Evolutionary conservation across 2,329 filamentous ascomycete genomes (phyloP).

Genomic region (Intubia oerlemansii): DNA sequence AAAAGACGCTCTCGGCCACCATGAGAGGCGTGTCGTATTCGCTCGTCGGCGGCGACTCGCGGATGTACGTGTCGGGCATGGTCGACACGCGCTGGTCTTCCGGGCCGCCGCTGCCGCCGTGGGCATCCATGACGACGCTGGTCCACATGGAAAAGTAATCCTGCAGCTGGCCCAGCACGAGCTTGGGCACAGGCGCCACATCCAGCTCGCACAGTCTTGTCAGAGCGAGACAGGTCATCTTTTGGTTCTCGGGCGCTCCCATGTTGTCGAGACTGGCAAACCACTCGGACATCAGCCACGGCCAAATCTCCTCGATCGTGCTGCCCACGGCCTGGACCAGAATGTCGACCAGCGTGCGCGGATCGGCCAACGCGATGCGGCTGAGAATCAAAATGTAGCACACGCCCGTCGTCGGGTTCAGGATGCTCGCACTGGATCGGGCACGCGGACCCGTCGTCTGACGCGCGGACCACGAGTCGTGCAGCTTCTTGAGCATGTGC

Average conservation of each 20-base stretch:
- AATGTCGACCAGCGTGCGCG: conserved; percentile 41
- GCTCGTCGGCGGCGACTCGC: conserved; percentile 15
- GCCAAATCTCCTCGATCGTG: conserved; percentile 23
- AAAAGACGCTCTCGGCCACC: conserved; percentile 28
- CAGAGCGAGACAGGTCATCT: conserved; percentile 51
- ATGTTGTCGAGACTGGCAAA: conserved; percentile 49
- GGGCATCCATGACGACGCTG: conserved; percentile 41
- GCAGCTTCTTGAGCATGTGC: conserved; percentile 42
- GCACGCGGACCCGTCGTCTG: conserved; percentile 67
- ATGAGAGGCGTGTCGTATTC: conserved; percentile 37
- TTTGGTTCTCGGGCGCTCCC: conserved; percentile 41
- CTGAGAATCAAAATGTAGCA: conserved; percentile 74
- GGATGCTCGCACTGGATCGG: conserved; percentile 29
- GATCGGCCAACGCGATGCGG: conserved; percentile 54
- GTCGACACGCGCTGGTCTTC: conserved; percentile 39
- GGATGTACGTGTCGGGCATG: conserved; percentile 29
- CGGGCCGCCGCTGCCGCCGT: conserved; percentile 37
- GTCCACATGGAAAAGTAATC: conserved; percentile 61
- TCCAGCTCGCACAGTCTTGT: conserved; percentile 46
- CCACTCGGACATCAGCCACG: conserved; percentile 40
- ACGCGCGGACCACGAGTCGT: conserved; percentile 49
- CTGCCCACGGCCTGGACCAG: conserved; percentile 17
- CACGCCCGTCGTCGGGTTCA: conserved; percentile 57
- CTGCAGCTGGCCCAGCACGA: conserved; percentile 42
- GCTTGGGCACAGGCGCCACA: conserved; percentile 19